Evolutionary conservation across 352 stramenopile genomes (phyloP).

Genomic region (Phytophthora pinifolia): DNA sequence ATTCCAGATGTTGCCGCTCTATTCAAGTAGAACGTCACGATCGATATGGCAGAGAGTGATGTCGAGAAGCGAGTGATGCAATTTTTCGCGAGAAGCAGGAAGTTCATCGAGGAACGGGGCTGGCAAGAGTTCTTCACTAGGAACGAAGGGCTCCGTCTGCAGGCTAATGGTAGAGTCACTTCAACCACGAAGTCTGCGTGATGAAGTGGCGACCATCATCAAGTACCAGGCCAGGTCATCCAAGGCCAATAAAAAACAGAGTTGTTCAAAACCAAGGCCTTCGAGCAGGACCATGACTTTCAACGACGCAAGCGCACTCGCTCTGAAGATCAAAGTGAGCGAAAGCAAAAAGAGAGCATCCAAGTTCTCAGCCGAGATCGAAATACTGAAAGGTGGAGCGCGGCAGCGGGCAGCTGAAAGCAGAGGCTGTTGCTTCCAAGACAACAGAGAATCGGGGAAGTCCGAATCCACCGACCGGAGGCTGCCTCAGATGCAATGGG

Average conservation of each 20-base stretch:
- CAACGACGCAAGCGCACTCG: constrained; percentile 13
- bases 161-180: constrained; percentile 14
- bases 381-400: no score
- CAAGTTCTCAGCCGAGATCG: no score
- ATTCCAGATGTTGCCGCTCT: constrained; percentile 17
- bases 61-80: constrained; percentile 19
- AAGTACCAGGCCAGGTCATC: constrained; percentile 15
- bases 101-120: constrained; percentile 21
- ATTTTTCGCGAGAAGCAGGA: constrained; percentile 6
- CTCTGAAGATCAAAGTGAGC: constrained; percentile 1
- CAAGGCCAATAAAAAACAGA: constrained; percentile 8
- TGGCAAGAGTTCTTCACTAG: constrained; percentile 17
- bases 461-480: no score
- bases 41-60: constrained; percentile 14
- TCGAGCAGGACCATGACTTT: constrained; percentile 21
- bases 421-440: no score
- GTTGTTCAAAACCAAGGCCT: constrained; percentile 15
- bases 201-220: constrained; percentile 9
- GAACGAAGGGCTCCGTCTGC: constrained; percentile 6
- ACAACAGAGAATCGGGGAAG: no score
- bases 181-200: constrained; percentile 5
- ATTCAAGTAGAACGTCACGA: constrained; percentile 19
- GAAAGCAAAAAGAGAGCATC: background rate
- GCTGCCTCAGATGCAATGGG: no score
- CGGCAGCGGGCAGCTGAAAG: no score